Percentiles rank a stretch among this genome's conserved stretches.
Evolutionary conservation across 345 rosid genomes (phyloP).

Genomic region (Hypericum perforatum): DNA sequence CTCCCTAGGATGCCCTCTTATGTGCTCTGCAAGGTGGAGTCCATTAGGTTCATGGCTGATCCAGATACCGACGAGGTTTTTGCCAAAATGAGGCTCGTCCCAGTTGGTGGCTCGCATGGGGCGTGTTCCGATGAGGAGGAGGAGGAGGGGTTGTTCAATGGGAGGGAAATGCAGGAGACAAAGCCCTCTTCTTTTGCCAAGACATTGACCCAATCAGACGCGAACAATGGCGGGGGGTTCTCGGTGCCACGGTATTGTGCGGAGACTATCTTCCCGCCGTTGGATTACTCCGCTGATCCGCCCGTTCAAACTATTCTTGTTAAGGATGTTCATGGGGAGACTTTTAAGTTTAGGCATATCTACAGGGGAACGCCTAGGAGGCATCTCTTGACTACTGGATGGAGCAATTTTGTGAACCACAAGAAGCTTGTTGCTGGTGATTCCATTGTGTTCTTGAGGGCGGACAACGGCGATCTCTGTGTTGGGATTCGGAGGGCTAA

Average conservation of each 20-base stretch:
- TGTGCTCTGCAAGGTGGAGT: constrained; percentile 13
- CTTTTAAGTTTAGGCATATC: constrained; percentile 25
- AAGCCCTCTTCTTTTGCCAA: too few species aligned
- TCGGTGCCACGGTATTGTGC: too few species aligned
- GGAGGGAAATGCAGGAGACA: not conserved
- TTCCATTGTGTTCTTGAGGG: constrained; percentile 22
- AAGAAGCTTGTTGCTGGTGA: constrained; percentile 24
- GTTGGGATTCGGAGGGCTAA: constrained; percentile 17
- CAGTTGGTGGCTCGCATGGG: too few species aligned
- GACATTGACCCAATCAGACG: too few species aligned
- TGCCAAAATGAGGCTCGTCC: constrained; percentile 15
- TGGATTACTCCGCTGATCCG: constrained; percentile 19
- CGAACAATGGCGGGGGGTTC: too few species aligned
- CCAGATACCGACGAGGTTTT: constrained; percentile 23
- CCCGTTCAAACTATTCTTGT: constrained; percentile 7
- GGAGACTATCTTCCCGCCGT: constrained; percentile 13
- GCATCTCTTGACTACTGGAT: constrained; percentile 24
- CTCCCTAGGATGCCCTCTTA: constrained; percentile 15
- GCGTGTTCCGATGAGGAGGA: not conserved
- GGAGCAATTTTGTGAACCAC: constrained; percentile 23
- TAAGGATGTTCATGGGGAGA: constrained; percentile 23
- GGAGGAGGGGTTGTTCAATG: constrained; percentile 7
- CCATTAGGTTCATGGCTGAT: constrained; percentile 22
- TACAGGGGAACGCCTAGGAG: constrained; percentile 25
- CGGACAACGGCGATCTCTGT: constrained; percentile 21